phyloP scores from a whole-genome alignment of 306 rosid species.

The Phaseolus lunatus region DNA sequence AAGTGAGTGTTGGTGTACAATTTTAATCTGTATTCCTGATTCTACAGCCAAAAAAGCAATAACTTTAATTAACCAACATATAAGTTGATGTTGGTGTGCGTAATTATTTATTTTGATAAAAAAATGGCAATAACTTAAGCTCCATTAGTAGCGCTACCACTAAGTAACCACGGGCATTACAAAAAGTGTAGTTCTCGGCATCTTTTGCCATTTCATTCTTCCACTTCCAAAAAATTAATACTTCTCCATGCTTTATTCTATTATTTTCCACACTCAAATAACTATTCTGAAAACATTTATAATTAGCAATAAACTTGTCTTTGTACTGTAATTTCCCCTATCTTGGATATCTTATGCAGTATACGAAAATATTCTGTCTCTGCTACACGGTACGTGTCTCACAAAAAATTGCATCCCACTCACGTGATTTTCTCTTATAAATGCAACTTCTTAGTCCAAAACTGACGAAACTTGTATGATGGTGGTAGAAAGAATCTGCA shows the following conservation, averaged over 20 bases:
- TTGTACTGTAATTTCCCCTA: not conserved
- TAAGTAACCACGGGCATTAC: constrained; percentile 34
- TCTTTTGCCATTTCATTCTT: constrained; percentile 31
- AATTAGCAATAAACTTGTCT: not conserved
- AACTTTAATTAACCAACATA: too few species aligned
- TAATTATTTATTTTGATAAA: not conserved
- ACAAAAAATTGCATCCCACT: constrained; percentile 8
- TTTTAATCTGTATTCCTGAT: too few species aligned
- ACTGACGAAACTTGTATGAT: constrained; percentile 3
- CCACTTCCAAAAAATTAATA: constrained; percentile 14
- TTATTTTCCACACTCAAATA: constrained; percentile 1
- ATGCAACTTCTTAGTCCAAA: constrained; percentile 23
- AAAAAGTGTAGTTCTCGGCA: constrained; percentile 6
- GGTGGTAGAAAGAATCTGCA: constrained; percentile 31
- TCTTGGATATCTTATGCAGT: not conserved
- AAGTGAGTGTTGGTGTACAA: too few species aligned
- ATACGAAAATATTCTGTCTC: not conserved
- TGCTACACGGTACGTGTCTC: not conserved
- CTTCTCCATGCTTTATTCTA: constrained; percentile 6
- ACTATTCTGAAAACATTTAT: not conserved
- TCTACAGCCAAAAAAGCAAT: not conserved
- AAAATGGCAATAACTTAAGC: constrained; percentile 26
- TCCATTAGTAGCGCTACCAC: constrained; percentile 36
- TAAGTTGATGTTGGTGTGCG: too few species aligned
- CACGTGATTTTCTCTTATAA: constrained; percentile 40